These are phyloP conservation scores for Pythium chondricola DNA, from an alignment of 352 stramenopile genomes.

Conservation along the genomic window DNA sequence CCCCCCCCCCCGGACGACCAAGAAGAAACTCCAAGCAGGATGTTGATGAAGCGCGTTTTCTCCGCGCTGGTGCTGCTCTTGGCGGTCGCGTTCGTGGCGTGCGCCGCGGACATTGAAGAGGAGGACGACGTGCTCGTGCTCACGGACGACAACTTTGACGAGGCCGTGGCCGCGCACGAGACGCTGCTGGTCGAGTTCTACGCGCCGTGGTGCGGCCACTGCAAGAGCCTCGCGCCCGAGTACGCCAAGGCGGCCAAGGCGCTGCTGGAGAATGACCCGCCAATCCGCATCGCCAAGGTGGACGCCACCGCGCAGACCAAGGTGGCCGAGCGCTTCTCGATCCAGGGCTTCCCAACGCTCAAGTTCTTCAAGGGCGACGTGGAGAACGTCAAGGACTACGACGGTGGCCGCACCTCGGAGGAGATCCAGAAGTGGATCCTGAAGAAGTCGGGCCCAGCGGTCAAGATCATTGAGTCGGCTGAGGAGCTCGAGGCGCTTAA, in stretches of 20 bases:
- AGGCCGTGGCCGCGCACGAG: slow-evolving; percentile 75
- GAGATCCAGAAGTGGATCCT: slow-evolving; percentile 89
- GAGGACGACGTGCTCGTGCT: slow-evolving; percentile 90
- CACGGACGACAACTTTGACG: slow-evolving; percentile 89
- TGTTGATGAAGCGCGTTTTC: slow-evolving; percentile 56
- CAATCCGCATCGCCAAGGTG: slow-evolving; percentile 81
- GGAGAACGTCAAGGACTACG: slow-evolving; percentile 82
- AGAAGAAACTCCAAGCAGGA: slow-evolving; percentile 26
- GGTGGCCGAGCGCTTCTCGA: slow-evolving; percentile 66
- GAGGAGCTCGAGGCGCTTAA: slow-evolving; percentile 76
- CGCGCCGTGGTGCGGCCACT: slow-evolving; percentile 93
- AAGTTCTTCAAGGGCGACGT: slow-evolving; percentile 90
- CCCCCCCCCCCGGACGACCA: too few relatives aligned
- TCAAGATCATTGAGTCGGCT: slow-evolving; percentile 69
- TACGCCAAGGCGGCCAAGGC: slow-evolving; percentile 84
- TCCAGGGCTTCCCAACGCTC: slow-evolving; percentile 88
- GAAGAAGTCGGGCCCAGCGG: slow-evolving; percentile 89
- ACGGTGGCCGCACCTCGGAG: slow-evolving; percentile 72
- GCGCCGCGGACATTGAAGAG: slow-evolving; percentile 61
- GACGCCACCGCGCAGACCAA: slow-evolving; percentile 85
- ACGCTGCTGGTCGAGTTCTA: slow-evolving; percentile 92
- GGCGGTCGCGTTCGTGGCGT: slow-evolving; percentile 36
- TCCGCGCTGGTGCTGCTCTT: slow-evolving; percentile 40
- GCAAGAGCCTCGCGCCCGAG: slow-evolving; percentile 86
- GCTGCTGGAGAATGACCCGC: slow-evolving; percentile 70